Evolutionary conservation across 768 basidiomycete species (phyloP).

Genomic region (Leucosporidium yakuticum): DNA sequence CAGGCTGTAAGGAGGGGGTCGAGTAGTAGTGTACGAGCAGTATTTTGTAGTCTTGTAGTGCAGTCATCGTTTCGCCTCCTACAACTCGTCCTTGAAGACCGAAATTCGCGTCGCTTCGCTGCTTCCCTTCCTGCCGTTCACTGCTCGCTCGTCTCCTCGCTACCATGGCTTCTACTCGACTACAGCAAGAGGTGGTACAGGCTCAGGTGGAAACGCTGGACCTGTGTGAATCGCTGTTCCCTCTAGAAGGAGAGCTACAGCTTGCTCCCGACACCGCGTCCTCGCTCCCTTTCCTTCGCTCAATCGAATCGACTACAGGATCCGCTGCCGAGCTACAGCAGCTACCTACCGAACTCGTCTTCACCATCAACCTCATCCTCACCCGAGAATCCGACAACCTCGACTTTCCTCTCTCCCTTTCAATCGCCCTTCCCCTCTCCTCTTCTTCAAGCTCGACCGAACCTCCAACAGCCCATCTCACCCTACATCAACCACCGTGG

Average conservation of each 20-base stretch:
- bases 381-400: conserved; percentile 2
- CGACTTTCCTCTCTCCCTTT: conserved; percentile 5
- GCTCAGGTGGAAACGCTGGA: conserved; percentile 35
- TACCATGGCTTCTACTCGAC: too few species aligned
- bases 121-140: too few species aligned
- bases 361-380: conserved; percentile 7
- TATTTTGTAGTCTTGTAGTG: too few species aligned
- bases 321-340: background rate
- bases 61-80: too few species aligned
- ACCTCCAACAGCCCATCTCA: background rate
- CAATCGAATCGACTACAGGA: background rate
- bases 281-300: conserved; percentile 6
- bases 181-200: conserved; percentile 13
- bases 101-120: too few species aligned
- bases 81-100: too few species aligned
- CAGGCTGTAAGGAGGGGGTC: too few species aligned
- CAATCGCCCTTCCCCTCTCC: conserved; percentile 16
- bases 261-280: conserved; percentile 11
- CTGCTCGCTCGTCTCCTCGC: too few species aligned
- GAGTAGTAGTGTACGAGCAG: too few species aligned
- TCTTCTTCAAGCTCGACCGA: background rate
- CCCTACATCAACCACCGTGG: conserved; percentile 31
- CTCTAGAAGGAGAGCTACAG: conserved; percentile 37
- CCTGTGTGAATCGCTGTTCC: conserved; percentile 40
- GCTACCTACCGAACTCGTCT: conserved; percentile 4